Percentiles rank a stretch among this genome's conserved stretches.
Evolutionary conservation across 179 eudicot species (phyloP).

Genomic region (Drosera spatulata): DNA sequence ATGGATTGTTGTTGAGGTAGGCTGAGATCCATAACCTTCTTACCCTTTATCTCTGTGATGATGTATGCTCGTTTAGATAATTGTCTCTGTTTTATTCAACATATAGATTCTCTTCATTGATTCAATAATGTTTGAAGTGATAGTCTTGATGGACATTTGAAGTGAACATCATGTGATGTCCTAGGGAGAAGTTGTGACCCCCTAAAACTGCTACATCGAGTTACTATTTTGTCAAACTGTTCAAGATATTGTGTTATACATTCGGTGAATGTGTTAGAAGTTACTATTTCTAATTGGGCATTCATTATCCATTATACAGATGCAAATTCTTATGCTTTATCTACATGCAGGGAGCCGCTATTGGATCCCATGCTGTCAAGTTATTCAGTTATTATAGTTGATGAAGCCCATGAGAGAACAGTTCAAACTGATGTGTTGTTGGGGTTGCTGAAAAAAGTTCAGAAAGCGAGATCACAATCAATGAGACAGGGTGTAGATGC

Average conservation of each 20-base stretch:
- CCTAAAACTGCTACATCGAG: no score
- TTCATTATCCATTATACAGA: not conserved
- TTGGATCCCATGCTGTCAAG: constrained; percentile 80
- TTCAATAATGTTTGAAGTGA: no score
- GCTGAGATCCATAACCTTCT: not conserved
- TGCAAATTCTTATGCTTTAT: constrained; percentile 15
- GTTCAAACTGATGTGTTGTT: constrained; percentile 95
- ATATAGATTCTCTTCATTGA: no score
- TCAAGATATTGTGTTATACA: no score
- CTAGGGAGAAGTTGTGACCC: no score
- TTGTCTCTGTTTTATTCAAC: not conserved
- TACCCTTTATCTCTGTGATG: not conserved
- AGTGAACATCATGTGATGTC: no score
- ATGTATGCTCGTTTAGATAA: not conserved
- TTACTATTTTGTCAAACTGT: no score
- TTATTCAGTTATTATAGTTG: constrained; percentile 86
- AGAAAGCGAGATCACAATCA: constrained; percentile 52
- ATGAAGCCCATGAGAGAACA: constrained; percentile 99
- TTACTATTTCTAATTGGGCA: not conserved
- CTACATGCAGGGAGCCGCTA: constrained; percentile 79
- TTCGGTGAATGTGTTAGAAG: no score
- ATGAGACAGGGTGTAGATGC: constrained; percentile 13
- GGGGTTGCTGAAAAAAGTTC: constrained; percentile 79
- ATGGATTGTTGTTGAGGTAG: constrained; percentile 87
- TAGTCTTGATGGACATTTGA: no score